Evolutionary conservation across 768 basidiomycete genomes (phyloP), one percentile per base, ranked within the genome.

Genomic region (Tylopilus sp.): DNA sequence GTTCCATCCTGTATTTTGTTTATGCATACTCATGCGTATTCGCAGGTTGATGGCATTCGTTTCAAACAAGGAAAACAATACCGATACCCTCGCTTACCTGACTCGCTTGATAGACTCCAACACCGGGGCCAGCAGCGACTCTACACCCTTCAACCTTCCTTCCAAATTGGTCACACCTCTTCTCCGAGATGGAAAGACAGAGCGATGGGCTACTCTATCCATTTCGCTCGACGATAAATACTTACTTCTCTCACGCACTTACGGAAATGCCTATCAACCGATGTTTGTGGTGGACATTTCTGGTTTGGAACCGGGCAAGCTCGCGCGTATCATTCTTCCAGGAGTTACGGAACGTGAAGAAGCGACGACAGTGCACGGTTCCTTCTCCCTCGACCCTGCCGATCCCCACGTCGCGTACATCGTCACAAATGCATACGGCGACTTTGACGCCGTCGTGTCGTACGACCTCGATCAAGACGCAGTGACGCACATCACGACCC

Each of bases 61-160:
- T 28, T 76, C 72, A 24, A 76, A 76, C 61, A 76, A 75, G 56
- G 75, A 72, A 47, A 74, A 74, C 33, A 60, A 64, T 31, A 67
- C 59, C 1, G 74, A 76, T 54, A 71, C 72, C 33, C 61, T 76
- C 12, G 67, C 69, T 21, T 76, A 76, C 58, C 41, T 69, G 49
- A 61, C 73, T 24, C 58, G 53, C 36, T 61, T 75, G 45, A 45
- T 53, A 26, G 60, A 58, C 47, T 74, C 74, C 4, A 53, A 68
- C 21, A 70, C 71, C 0, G 68, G 66, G 25, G 69, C 72, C 24
- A 58, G 54, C 33, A 28, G 48, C 7, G 54, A 73, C 34, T 62
- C 68, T 1, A 54, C 57, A 14, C 60, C 67, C 4, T 72, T 75
- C 49, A 56, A 48, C 13, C 65, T 75, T 42, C 63, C 71, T 24